Conservation (phyloP, 169 alveolate species). For the Babesia ovata region DNA sequence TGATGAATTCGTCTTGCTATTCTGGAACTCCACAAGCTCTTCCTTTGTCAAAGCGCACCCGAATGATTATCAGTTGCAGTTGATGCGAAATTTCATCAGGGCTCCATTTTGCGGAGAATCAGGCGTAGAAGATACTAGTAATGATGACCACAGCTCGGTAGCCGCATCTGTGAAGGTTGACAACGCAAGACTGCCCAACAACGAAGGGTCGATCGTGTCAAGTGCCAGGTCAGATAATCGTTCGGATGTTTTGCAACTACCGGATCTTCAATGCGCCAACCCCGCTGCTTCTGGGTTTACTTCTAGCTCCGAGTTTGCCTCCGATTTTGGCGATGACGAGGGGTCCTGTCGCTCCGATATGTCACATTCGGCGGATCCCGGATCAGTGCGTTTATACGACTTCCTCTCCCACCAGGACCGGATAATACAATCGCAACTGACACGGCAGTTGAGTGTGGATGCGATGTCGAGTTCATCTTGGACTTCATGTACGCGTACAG, state of each 20-base stretch:
- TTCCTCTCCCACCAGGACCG: constrained; percentile 47
- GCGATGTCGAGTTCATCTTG: constrained; percentile 22
- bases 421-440: constrained; percentile 36
- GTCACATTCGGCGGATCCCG: background rate
- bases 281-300: constrained; percentile 8
- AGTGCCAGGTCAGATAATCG: background rate
- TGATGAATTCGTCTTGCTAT: constrained; percentile 51
- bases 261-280: constrained; percentile 1
- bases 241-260: background rate
- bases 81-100: constrained; percentile 35
- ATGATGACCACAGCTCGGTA: background rate
- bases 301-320: background rate
- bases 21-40: constrained; percentile 58
- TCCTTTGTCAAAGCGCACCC: constrained; percentile 54
- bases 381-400: constrained; percentile 29
- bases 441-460: constrained; percentile 27
- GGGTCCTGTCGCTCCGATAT: constrained; percentile 8
- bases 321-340: constrained; percentile 6
- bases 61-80: constrained; percentile 55
- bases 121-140: background rate
- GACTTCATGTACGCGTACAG: background rate
- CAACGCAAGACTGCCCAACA: background rate
- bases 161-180: background rate
- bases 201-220: background rate
- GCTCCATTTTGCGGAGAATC: constrained; percentile 21